Conservation (phyloP, 1,139 yeast genomes). For the Blastobotrys proliferans region DNA sequence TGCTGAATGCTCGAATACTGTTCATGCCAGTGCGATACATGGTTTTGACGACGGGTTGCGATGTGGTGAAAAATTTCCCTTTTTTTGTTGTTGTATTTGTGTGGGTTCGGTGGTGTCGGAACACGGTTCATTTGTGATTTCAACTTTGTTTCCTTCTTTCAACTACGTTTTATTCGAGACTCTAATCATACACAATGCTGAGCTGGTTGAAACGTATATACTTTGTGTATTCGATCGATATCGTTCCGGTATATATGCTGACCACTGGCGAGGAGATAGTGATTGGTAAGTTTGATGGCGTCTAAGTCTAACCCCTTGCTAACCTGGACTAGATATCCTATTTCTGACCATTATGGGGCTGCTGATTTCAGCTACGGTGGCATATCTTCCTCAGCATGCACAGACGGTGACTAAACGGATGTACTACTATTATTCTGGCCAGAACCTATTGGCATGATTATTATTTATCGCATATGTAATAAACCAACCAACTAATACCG, state of each 20-base stretch:
- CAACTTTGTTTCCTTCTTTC: no score
- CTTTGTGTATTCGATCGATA: constrained; percentile 23
- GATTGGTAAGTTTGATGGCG: constrained; percentile 23
- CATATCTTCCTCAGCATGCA: constrained; percentile 28
- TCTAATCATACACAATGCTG: constrained; percentile 8
- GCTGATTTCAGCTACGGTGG: constrained; percentile 22
- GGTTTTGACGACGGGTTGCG: no score
- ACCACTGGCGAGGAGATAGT: constrained; percentile 22
- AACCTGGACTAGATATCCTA: background rate
- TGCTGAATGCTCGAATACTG: constrained; percentile 1
- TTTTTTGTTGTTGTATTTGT: background rate
- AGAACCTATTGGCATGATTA: background rate
- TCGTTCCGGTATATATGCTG: constrained; percentile 27
- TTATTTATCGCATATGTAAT: background rate
- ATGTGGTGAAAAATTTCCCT: background rate
- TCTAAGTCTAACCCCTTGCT: background rate
- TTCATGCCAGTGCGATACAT: no score
- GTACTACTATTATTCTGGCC: constrained; percentile 25
- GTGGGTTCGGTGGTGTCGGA: background rate
- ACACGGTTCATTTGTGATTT: background rate
- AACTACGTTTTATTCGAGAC: no score
- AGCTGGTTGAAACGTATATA: constrained; percentile 15
- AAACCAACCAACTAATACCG: no score
- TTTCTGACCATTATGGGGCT: constrained; percentile 13
- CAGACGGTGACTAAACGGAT: constrained; percentile 21